Base-by-base conservation (phyloP, 2,329 filamentous ascomycete genomes). In the Aspergillus sp. region DNA sequence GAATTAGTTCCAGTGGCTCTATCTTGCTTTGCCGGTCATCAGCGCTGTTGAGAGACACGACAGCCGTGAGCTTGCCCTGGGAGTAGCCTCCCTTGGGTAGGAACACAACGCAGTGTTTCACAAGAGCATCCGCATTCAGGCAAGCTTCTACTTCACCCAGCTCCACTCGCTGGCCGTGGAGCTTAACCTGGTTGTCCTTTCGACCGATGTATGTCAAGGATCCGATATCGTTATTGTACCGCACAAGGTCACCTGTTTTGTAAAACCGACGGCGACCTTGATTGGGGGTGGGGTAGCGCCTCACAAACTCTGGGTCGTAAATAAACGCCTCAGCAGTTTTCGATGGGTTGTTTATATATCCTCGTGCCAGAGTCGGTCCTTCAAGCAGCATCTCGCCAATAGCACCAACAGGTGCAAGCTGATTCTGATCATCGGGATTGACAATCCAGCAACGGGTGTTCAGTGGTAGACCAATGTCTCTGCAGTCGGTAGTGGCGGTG, bases 141-240 rank as follows among this genome's bases (percentile, higher is more conserved):
- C 71, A 75, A 60, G 73, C 74, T 67, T 77, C 82, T 55, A 80
- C 80, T 67, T 80, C 81, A 11, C 75, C 79, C 51, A 86, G 76
- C 71, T 86, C 89, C 51, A 88, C 81, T 53, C 87, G 77, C 62
- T 84, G 86, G 27, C 89, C 89, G 11, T 81, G 79, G 27, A 90
- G 74, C 71, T 90, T 90, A 53, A 88, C 82, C 69, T 87, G 86
- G 15, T 82, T 82, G 64, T 90, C 87, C 63, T 86, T 87, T 49
- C 88, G 80, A 12, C 86, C 86, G 33, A 87, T 58, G 59, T 72
- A 75, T 11, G 68, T 70, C 15, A 75, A 59, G 2, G 72, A 68
- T 21, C 74, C 74, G 27, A 61, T 59, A 19, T 73, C 68, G 1
- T 68, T 70, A 41, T 73, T 75, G 41, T 74, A 74, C 23, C 73